Conservation (phyloP, 2,329 filamentous ascomycete species). For the Pestalotiopsis sp. region DNA sequence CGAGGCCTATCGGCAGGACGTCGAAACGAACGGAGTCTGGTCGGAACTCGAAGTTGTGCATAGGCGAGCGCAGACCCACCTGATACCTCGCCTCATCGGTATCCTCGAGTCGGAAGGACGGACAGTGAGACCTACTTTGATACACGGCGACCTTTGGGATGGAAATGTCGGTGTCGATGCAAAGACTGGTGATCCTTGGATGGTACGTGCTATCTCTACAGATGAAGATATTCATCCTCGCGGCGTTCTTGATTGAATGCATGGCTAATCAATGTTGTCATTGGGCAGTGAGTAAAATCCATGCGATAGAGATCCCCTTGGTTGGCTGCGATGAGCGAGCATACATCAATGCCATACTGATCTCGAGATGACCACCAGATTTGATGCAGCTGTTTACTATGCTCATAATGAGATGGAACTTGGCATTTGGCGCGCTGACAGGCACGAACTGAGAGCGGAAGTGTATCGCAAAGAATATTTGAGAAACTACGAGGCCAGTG, state of each 20-base stretch:
- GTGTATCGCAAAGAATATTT: conserved; percentile 24
- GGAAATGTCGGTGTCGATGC: conserved; percentile 22
- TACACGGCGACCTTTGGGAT: conserved; percentile 26
- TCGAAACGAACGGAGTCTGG: conserved; percentile 23
- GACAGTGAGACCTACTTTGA: conserved; percentile 20
- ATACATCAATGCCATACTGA: neutral
- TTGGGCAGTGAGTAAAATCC: neutral
- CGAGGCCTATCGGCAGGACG: conserved; percentile 23
- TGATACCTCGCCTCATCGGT: conserved; percentile 21
- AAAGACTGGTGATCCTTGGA: conserved; percentile 18
- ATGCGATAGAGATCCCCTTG: neutral
- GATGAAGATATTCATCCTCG: neutral
- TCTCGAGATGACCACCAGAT: neutral
- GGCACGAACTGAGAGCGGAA: conserved; percentile 21
- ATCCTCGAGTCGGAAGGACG: conserved; percentile 15
- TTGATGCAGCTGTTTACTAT: conserved; percentile 22
- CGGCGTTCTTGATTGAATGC: neutral
- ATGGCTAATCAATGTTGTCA: neutral
- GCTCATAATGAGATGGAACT: conserved; percentile 25
- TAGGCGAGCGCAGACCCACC: conserved; percentile 12
- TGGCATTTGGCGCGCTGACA: conserved; percentile 20
- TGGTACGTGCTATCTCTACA: neutral
- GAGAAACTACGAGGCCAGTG: conserved; percentile 20
- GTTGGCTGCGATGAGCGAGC: no score
- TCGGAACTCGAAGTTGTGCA: conserved; percentile 21